These are phyloP conservation scores for Chlorella vulgaris DNA, from an alignment of 139 green algal genomes.

Conservation along the genomic window DNA sequence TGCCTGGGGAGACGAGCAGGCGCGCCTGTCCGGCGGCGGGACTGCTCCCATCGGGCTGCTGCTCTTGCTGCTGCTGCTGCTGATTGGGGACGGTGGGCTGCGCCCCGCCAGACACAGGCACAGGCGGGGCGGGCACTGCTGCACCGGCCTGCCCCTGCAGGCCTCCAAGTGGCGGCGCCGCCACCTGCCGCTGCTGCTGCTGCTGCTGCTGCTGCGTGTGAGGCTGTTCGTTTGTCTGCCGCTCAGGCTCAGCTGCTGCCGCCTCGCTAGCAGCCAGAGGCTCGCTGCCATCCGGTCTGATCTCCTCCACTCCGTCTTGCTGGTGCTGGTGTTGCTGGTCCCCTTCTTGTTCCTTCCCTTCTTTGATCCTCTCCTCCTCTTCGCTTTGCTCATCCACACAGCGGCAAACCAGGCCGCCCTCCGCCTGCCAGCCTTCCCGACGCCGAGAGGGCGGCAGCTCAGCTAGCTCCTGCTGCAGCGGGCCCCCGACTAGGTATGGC, in stretches of 20 bases:
- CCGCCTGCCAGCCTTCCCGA: no score
- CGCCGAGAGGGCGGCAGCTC: background rate
- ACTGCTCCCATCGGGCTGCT: background rate
- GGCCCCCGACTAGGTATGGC: constrained; percentile 51
- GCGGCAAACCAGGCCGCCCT: background rate
- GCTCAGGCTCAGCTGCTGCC: background rate
- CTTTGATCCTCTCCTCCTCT: background rate
- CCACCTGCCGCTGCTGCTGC: no score
- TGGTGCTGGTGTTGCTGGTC: no score
- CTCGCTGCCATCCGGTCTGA: no score
- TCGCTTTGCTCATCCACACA: background rate
- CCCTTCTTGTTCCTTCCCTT: no score
- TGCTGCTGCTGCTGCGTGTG: background rate
- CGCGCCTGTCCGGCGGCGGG: background rate
- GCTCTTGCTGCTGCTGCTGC: constrained; percentile 17
- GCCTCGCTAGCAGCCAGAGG: no score
- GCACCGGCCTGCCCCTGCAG: no score
- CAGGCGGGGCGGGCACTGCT: background rate
- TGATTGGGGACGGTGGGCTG: no score
- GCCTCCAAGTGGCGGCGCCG: no score
- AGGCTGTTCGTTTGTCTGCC: background rate
- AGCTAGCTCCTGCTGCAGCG: background rate
- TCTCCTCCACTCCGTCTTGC: no score
- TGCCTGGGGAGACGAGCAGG: background rate
- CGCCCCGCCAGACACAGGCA: no score